Base-by-base conservation (phyloP, 169 alveolate species). In the Cryptosporidium felis region DNA sequence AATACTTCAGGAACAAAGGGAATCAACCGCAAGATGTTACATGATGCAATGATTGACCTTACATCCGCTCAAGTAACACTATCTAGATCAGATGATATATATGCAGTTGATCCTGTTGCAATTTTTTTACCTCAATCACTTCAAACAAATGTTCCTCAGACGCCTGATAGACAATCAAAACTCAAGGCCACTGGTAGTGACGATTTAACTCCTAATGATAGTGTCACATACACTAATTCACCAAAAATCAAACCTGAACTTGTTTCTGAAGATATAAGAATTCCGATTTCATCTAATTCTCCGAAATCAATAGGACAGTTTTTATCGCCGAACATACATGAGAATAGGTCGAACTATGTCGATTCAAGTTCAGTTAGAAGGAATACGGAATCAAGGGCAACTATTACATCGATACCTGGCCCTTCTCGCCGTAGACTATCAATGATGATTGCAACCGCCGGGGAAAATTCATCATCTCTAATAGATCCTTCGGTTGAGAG, bases 351-450 rank as follows among this genome's bases (percentile, higher is more conserved):
- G n/a, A 56, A 6, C 23, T 32, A 40, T 36, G 2, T 30, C 28
- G 81, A 65, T 21, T 38, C 66, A 12, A 40, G 14, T 1, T 38
- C 60, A 10, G 45, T 59, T 5, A 49, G 85, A 38, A 49, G 85
- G 16, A 74, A 74, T 34, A 74, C 85, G n/a, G 85, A 74, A 53
- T 74, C 85, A 14, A 74, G 67, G 16, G 67, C 58, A 3, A 56
- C 74, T 28, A 53, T 34, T 34, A 32, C 38, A n/a, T 1, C 67
- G 1, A 49, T 74, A 53, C 85, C 85, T 53, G 85, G 85, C 14
- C 85, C 85, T 36, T 74, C 85, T 38, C 85, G 85, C 23, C 85
- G 85, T 49, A 74, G 85, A 56, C 67, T 74, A n/a, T 74, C 85
- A 14, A 74, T 74, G 85, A 74, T 74, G 85, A 74, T 74, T 53